These are phyloP conservation scores for Echium plantagineum DNA, from an alignment of 257 asterid species.

Conservation along the genomic window DNA sequence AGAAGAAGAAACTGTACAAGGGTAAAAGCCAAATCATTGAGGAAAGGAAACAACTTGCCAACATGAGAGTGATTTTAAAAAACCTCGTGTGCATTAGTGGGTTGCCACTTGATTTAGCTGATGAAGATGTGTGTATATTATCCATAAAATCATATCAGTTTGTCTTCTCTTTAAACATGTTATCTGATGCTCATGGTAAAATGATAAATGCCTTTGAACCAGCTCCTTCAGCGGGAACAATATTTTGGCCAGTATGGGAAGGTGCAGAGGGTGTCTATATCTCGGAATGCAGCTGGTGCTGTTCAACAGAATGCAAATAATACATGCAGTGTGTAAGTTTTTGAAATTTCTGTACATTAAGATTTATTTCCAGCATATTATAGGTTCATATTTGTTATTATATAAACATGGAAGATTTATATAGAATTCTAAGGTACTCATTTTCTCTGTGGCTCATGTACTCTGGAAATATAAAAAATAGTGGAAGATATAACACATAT, in stretches of 20 bases:
- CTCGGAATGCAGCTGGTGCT: constrained; percentile 82
- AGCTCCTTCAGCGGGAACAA: constrained; percentile 79
- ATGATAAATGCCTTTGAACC: constrained; percentile 20
- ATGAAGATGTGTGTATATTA: constrained; percentile 56
- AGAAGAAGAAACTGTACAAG: constrained; percentile 62
- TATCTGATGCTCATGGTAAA: not conserved
- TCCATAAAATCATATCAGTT: not conserved
- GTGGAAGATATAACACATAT: not conserved
- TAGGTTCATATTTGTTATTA: too few species aligned
- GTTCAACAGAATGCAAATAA: constrained; percentile 83
- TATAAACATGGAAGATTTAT: too few species aligned
- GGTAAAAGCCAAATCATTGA: constrained; percentile 68
- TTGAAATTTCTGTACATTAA: not conserved
- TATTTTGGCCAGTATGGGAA: constrained; percentile 92
- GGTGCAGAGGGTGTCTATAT: constrained; percentile 85
- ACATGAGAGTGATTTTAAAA: constrained; percentile 83
- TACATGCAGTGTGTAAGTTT: constrained; percentile 95
- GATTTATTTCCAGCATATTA: not conserved
- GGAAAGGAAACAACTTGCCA: constrained; percentile 79
- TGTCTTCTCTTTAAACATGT: not conserved
- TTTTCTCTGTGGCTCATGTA: too few species aligned
- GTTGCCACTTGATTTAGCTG: constrained; percentile 77
- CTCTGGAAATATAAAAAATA: not conserved
- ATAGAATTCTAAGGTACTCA: too few species aligned
- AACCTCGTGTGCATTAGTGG: constrained; percentile 93